Base-by-base conservation (phyloP, 495 filamentous ascomycete genomes). In the Haplographium delicatum region DNA sequence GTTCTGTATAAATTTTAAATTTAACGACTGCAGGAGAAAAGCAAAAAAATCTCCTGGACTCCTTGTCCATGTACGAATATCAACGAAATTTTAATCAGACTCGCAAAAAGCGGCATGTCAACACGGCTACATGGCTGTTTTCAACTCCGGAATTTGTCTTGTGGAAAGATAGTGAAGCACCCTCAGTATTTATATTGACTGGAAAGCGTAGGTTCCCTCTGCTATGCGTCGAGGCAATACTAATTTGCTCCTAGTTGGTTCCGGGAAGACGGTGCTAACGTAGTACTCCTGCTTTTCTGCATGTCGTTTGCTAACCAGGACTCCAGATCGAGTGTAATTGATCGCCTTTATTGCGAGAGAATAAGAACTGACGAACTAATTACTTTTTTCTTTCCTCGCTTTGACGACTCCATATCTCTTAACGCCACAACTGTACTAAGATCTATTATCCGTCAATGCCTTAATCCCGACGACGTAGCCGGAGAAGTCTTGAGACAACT, bases 261-360 rank as follows among this genome's bases (percentile, higher is more conserved):
- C 53, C 19, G 62, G 62, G n/a, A 65, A 65, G 48, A 63, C 62
- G 9, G 54, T 63, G 16, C 41, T 65, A 4, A 52, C 59, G 54
- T 33, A 56, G 53, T 52, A 37, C 27, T 45, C 48, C 26, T 43
- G 53, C 18, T 53, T 44, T 27, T 44, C 25, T 33, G 43, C 16
- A 45, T n/a, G 18, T 31, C 25, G 24, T 33, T 51, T 51, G 26
- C 26, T 51, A 26, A 51, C 35, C 3, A 45, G 4, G 16, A 50
- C 37, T 40, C 19, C 27, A 55, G 51, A 27, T 60, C 62, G 20
- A 60, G 49, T 30, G 60, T 62, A 19, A 52, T 64, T 24, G 38
- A 47, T 6, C 37, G 48, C 13, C 46, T 64, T 31, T 44, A 30
- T 13, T 48, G 44, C 35, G 28, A 55, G 34, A 40, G 46, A 50